phyloP scores from a whole-genome alignment of 768 basidiomycete species.

The Tulasnella sp. region DNA sequence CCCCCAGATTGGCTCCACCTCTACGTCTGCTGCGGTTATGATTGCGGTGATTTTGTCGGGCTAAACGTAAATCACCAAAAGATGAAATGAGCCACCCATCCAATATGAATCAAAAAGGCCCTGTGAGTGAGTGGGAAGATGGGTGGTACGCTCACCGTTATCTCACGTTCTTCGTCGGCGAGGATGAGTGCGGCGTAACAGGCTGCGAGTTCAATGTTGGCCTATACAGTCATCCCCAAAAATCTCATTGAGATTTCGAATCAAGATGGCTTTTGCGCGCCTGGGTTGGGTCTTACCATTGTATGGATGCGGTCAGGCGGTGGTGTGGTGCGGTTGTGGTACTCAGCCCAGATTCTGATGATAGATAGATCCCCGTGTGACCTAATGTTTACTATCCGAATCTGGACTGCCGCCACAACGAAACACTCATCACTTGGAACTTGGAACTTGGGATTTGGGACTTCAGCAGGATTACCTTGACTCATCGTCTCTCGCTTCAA shows the following conservation, averaged over 20 bases:
- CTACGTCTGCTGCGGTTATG: slow-evolving; percentile 69
- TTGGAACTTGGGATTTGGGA: too few species aligned
- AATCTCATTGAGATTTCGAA: too few species aligned
- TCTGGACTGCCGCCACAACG: too few species aligned
- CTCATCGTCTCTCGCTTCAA: too few species aligned
- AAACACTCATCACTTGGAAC: too few species aligned
- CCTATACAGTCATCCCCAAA: slow-evolving; percentile 31
- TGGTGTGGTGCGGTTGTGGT: not conserved
- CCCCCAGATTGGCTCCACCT: slow-evolving; percentile 96
- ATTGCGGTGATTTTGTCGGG: slow-evolving; percentile 86
- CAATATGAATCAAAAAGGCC: not conserved
- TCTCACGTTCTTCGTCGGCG: slow-evolving; percentile 93
- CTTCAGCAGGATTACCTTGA: too few species aligned
- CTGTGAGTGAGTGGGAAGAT: not conserved
- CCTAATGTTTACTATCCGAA: too few species aligned
- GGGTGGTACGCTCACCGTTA: slow-evolving; percentile 66
- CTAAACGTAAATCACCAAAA: slow-evolving; percentile 42
- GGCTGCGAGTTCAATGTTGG: slow-evolving; percentile 70
- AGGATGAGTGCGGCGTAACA: slow-evolving; percentile 98
- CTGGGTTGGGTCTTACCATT: too few species aligned
- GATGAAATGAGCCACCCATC: slow-evolving; percentile 7
- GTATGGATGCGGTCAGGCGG: not conserved
- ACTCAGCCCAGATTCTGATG: not conserved
- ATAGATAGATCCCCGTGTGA: too few species aligned
- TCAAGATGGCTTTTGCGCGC: too few species aligned